Base-by-base conservation (phyloP, 768 basidiomycete species). In the Tylopilus sp. region DNA sequence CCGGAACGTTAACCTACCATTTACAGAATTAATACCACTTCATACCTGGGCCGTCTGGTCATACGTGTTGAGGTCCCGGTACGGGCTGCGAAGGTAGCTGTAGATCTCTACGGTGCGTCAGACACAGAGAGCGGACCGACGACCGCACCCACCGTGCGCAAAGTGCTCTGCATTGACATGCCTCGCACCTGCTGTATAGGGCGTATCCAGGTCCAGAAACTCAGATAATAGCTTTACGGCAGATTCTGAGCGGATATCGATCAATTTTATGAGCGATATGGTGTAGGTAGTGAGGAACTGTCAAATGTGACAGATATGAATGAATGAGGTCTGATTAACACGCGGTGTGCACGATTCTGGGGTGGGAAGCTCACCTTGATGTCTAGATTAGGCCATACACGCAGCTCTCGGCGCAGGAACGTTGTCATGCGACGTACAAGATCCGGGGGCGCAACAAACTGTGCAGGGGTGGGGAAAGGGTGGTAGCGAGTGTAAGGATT, bases 201-300 rank as follows among this genome's bases (percentile, higher is more conserved):
- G 76, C 4, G 72, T 70, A 57, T 86, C 87, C 68, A 90, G 78
- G 64, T 98, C 94, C 43, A 98, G 77, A 71, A 94, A 95, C 60
- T 96, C 94, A 14, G 92, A 78, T 9, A 98, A 76, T 16, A 90
- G 69, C 62, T 86, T 89, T 40, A 98, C 80, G 37, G 93, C 90
- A 34, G 87, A 83, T 71, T 92, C 87, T 13, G 92, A 89, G 38
- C 94, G 89, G 52, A 98, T 89, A 72, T 98, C 94, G 50, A 97
- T 83, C 4, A 89, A 80, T 71, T 92, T 92, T 85, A 98, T 92
- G 61, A 98, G 75, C 2, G 92, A 92, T 47, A 96, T 73, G 19
- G 84, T 90, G 71, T 95, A 91, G 3, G 85, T 89, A 13, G 90
- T 93, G 49, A 98, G 76, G 69, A 95, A 98, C 89, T 93, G 50